These are phyloP conservation scores for Sporisorium exsertum DNA, from an alignment of 1,284 basidiomycete genomes.

Conservation along the genomic window DNA sequence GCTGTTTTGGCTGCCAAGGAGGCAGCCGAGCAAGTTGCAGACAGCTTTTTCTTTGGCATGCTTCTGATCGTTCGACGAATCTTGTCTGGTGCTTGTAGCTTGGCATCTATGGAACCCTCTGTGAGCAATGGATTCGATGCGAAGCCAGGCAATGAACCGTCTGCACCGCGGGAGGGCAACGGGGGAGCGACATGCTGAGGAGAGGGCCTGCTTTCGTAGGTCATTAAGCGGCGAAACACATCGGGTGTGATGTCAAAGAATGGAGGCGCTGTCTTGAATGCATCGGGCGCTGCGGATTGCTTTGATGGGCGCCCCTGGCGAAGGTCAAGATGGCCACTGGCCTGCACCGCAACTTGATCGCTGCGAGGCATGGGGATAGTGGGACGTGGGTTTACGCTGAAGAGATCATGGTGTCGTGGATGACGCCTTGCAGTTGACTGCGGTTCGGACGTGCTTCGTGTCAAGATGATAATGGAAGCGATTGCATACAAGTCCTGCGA, in stretches of 20 bases:
- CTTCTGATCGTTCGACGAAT: conserved; percentile 18
- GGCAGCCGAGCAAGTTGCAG: neutral
- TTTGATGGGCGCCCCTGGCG: neutral
- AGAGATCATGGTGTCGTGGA: neutral
- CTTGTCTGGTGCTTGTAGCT: no score
- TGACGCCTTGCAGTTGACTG: neutral
- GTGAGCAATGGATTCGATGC: neutral
- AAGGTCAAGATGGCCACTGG: conserved; percentile 8
- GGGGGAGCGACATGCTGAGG: neutral
- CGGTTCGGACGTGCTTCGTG: neutral
- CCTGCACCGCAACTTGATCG: conserved; percentile 10
- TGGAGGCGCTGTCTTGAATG: neutral
- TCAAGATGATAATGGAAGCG: neutral
- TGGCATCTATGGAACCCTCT: neutral
- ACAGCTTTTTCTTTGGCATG: conserved; percentile 13
- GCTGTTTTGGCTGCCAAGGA: neutral
- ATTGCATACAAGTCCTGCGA: neutral
- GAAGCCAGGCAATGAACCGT: neutral
- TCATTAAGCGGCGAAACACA: conserved; percentile 38
- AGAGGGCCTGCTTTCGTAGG: conserved; percentile 11
- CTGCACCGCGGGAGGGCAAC: neutral
- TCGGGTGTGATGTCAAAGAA: conserved; percentile 25
- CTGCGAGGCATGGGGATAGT: conserved; percentile 10
- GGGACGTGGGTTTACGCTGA: neutral
- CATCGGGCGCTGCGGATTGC: neutral